Evolutionary conservation across 306 rosid genomes (phyloP), one percentile per base, ranked within the genome.

Genomic region (Dryas alaskensis): DNA sequence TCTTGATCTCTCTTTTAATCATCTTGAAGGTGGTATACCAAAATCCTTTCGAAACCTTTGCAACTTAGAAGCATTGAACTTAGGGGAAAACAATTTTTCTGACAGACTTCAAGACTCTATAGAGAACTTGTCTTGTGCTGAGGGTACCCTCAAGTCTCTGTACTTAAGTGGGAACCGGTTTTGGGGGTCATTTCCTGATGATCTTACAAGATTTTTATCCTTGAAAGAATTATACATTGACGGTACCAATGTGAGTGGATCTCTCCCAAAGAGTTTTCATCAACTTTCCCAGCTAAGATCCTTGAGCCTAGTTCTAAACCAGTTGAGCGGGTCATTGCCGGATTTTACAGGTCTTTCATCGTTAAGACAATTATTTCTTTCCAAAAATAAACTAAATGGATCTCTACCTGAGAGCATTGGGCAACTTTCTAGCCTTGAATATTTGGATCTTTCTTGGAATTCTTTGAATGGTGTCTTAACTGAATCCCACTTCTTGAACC

Each of bases 121-220:
- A 8, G 53, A 43, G 7, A 49, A 67, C 47, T 43, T 77, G 48
- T 54, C 72, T 31, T 80, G 54, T 67, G 57, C 80, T 39, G 55
- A 72, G 37, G 51, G 63, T 17, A 46, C 66, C 48, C 44, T 79
- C 6, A 10, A 65, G 42, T 2, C 0, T 4, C 59, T 85, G 37
- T 8, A 16, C 55, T 47, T 84, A 1, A 42, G 72, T 45, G 9
- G 49, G 17, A 77, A 77, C 14, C 71, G 6, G 0, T 77, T 77
- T 70, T 70, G 57, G 76, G 81, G 81, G 3, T 45, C 71, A 4
- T 77, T 44, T 60, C 83, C 75, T 49, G 75, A 67, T 43, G 48
- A 51, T 37, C 48, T 79, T 43, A 40, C 70, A 44, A 67, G 45
- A 13, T 79, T 79, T 61, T 12, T 59, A 22, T 79, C 79, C 14